Conservation (phyloP, 139 green algal species). For the Deuterostichococcus epilithicus region DNA sequence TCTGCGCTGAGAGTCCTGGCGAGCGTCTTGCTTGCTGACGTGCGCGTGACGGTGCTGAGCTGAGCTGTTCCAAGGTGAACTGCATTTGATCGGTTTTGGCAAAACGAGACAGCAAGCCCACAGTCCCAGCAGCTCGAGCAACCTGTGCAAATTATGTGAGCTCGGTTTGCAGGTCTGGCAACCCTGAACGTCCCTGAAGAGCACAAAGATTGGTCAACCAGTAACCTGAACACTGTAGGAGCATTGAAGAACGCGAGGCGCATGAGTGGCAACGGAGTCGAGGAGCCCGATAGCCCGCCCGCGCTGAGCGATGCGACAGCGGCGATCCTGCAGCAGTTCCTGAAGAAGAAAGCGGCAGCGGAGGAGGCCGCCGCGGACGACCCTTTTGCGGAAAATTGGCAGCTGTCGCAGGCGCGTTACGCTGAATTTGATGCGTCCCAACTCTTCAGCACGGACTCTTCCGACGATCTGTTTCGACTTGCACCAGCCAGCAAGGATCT, state of each 20-base stretch:
- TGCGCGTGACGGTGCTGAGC: too few species aligned
- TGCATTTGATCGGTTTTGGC: too few species aligned
- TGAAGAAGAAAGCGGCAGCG: not conserved
- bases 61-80: too few species aligned
- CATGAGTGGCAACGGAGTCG: not conserved
- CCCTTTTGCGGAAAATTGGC: conserved; percentile 45
- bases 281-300: not conserved
- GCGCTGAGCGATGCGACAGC: not conserved
- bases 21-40: too few species aligned
- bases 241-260: not conserved
- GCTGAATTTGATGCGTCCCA: not conserved
- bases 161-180: too few species aligned
- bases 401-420: conserved; percentile 19
- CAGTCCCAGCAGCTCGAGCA: too few species aligned
- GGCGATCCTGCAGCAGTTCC: conserved; percentile 3
- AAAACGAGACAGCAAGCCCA: too few species aligned
- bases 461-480: not conserved
- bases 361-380: conserved; percentile 11
- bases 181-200: too few species aligned
- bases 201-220: too few species aligned
- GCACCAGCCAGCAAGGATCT: not conserved
- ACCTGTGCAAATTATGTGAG: too few species aligned
- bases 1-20: too few species aligned
- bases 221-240: too few species aligned
- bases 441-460: not conserved